These are phyloP conservation scores for Claviceps arundinis DNA, from an alignment of 2,329 filamentous ascomycete genomes.

Conservation along the genomic window DNA sequence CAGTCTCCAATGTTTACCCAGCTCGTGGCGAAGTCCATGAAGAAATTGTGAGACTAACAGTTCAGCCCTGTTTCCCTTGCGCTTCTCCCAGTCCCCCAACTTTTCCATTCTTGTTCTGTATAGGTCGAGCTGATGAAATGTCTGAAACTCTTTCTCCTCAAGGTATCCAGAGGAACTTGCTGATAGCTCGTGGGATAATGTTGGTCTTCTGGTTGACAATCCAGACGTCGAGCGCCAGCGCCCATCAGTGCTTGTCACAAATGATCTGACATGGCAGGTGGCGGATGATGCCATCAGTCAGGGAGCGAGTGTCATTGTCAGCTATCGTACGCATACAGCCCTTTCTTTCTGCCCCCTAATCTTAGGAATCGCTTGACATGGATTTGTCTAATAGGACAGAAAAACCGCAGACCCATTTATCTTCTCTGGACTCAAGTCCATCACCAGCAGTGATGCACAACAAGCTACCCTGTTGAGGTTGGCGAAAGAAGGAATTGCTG, in stretches of 20 bases:
- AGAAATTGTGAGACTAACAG: slow-evolving; percentile 50
- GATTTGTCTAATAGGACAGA: background rate
- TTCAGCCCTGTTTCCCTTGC: background rate
- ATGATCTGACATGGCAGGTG: slow-evolving; percentile 81
- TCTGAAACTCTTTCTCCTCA: background rate
- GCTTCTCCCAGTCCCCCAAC: background rate
- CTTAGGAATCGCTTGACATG: no score
- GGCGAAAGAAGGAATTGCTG: slow-evolving; percentile 75
- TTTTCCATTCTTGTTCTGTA: background rate
- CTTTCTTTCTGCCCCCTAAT: background rate
- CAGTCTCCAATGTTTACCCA: slow-evolving; percentile 30
- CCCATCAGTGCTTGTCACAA: slow-evolving; percentile 46
- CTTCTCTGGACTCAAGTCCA: slow-evolving; percentile 79
- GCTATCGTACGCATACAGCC: slow-evolving; percentile 56
- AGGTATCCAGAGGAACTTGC: slow-evolving; percentile 85
- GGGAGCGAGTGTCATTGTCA: slow-evolving; percentile 65
- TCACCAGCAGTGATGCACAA: slow-evolving; percentile 75
- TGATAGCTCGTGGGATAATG: slow-evolving; percentile 89
- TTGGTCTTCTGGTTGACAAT: slow-evolving; percentile 58
- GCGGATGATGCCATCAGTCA: slow-evolving; percentile 77
- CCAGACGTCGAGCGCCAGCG: slow-evolving; percentile 19
- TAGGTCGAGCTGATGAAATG: background rate
- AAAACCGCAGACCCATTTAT: slow-evolving; percentile 71
- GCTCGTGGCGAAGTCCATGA: slow-evolving; percentile 66
- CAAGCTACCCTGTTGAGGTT: slow-evolving; percentile 74